Evolutionary conservation across 495 filamentous ascomycete genomes (phyloP), one percentile per base, ranked within the genome.

Genomic region (Aspergillus ostianus): DNA sequence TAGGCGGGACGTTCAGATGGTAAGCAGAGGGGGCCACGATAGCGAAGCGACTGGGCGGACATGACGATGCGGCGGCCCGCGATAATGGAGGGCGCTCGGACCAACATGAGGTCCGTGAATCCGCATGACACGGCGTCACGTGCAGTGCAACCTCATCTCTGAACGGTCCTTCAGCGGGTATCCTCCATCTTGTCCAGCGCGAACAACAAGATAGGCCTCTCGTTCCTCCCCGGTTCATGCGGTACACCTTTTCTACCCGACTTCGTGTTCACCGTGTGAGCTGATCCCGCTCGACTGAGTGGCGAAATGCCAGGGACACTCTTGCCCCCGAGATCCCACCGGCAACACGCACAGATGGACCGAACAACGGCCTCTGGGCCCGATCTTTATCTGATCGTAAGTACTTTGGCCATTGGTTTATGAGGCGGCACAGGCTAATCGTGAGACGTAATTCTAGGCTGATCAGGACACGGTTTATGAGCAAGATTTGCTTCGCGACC

Each of bases 391-490:
- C 77, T 96, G 57, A 90, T 96, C 59, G 90, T 93, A 72, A 77
- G 90, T 81, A 54, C 58, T 10, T 6, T 17, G 19, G 51, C 27
- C 53, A 67, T 65, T 54, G 52, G 41, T 17, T 49, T 41, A 13
- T n/a, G 30, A 19, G 21, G 6, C 41, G 47, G 9, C 23, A 23
- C 13, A 48, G 46, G 48, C 71, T 72, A 54, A 69, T 56, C 56
- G 30, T 55, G 27, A 0, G 21, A 52, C 36, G 6, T 12, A 17
- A 36, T 46, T 45, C 12, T 59, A 89, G 88, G 86, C 89, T 56
- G 89, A 92, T 60, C 90, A 93, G 70, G 95, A 99, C 73, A 86
- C 88, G 41, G 83, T 96, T 30, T 98, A 97, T 77, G 95, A 99
- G 75, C 93, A 97, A 74, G 95, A 99, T 76, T 85, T 99, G 49